Base-by-base conservation (phyloP, 164 flowering plant genomes). In the Chimonanthus praecox region DNA sequence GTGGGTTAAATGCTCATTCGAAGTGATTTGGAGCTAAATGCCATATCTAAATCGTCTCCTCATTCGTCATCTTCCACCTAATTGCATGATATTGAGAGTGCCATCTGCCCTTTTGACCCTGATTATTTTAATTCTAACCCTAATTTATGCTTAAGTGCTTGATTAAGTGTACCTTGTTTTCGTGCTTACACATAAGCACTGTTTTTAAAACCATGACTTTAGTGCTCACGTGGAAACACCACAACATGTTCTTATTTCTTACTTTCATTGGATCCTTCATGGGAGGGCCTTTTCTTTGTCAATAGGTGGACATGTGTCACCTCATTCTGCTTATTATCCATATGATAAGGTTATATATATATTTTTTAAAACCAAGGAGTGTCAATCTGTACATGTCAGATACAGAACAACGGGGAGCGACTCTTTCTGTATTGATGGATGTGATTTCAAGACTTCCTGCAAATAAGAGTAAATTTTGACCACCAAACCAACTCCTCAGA, bases 41-140 rank as follows among this genome's bases (percentile, higher is more conserved):
- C 16, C 2, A 49, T 49, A 72, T 72, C 75, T 21, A 11, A 64
- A 33, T 16, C 51, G n/a, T 11, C 66, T 21, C 18, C 66, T 68
- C 70, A 7, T 47, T 10, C 58, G 69, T 72, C 68, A 72, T 72
- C 21, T 65, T 49, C 75, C 75, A 72, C 70, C 69, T 43, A 65
- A 72, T 65, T 65, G 69, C 69, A 5, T 65, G 69, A 72, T 64
- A 64, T 72, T 65, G 43, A 68, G 75, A n/a, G 61, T 58, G 47
- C 69, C 68, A 64, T 72, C 75, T 49, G 48, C 69, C 13, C 20
- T 51, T 65, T 72, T 65, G 75, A 64, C 75, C 47, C 43, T 10
- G 21, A 47, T 44, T 51, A 13, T 16, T 65, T 64, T 43, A 44
- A 49, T 18, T 58, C 60, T 47, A 48, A n/a, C 68, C 68, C 68